Percentiles rank a stretch among this genome's conserved stretches.
phyloP scores from a whole-genome alignment of 306 rosid species.

The Casuarina equisetifolia region DNA sequence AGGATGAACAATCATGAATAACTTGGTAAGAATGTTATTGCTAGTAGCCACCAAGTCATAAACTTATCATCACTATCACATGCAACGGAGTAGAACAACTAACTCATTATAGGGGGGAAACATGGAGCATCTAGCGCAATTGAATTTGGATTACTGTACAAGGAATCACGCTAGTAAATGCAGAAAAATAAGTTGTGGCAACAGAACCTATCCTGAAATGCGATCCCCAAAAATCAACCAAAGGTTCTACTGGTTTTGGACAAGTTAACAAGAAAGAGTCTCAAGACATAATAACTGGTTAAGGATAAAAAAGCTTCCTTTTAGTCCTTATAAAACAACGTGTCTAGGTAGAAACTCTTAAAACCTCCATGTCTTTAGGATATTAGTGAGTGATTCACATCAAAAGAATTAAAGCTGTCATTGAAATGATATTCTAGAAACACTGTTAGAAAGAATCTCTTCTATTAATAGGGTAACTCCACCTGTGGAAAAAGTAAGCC shows the following conservation, averaged over 20 bases:
- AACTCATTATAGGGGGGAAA: not conserved
- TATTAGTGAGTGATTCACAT: not conserved
- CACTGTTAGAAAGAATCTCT: not conserved
- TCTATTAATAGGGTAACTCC: not conserved
- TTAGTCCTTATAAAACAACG: not conserved
- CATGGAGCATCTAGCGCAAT: not conserved
- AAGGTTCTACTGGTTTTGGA: not conserved
- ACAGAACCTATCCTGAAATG: constrained; percentile 3
- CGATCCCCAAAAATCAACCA: not conserved
- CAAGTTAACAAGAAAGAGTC: not conserved
- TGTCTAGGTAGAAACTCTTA: not conserved
- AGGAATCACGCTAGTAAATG: not conserved
- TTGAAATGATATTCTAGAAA: not conserved
- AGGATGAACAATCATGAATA: not conserved
- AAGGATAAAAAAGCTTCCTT: not conserved
- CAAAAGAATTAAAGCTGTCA: not conserved
- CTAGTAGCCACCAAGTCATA: not conserved
- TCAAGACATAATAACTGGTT: not conserved
- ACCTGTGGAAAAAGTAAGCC: not conserved
- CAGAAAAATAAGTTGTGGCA: not conserved
- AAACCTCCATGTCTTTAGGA: not conserved
- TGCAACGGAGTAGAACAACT: not conserved
- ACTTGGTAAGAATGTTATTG: not conserved
- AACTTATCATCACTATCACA: not conserved
- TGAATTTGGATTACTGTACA: not conserved